Evolutionary conservation across 495 filamentous ascomycete species (phyloP).

Genomic region (Penicillium longicatenatum): DNA sequence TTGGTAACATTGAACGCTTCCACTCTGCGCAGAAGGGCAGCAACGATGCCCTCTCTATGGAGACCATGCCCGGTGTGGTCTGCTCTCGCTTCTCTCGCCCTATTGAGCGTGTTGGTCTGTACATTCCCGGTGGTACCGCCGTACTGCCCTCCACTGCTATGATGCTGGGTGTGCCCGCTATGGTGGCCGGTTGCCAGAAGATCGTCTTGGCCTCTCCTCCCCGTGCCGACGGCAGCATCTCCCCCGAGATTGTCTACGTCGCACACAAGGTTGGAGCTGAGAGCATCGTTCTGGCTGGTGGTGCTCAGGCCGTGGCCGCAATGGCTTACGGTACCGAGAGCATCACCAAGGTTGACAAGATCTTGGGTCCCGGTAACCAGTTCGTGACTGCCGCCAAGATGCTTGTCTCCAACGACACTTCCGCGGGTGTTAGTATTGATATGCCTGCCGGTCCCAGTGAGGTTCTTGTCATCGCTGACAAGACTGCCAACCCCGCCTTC

Average conservation of each 20-base stretch:
- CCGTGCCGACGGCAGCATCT: slow-evolving; percentile 83
- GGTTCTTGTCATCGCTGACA: slow-evolving; percentile 94
- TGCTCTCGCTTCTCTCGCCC: slow-evolving; percentile 92
- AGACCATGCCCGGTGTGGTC: slow-evolving; percentile 95
- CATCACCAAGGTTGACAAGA: slow-evolving; percentile 97
- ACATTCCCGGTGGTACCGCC: slow-evolving; percentile 93
- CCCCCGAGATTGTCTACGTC: slow-evolving; percentile 96
- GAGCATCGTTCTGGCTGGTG: slow-evolving; percentile 91
- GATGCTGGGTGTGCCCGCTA: slow-evolving; percentile 96
- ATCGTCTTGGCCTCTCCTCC: slow-evolving; percentile 94
- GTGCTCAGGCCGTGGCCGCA: slow-evolving; percentile 88
- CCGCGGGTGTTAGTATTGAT: slow-evolving; percentile 91
- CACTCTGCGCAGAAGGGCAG: slow-evolving; percentile 82
- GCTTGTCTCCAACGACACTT: slow-evolving; percentile 94
- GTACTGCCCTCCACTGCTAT: slow-evolving; percentile 94
- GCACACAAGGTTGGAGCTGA: slow-evolving; percentile 96
- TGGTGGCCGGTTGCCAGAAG: slow-evolving; percentile 95
- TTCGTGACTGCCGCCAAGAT: slow-evolving; percentile 99
- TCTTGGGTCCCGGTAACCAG: slow-evolving; percentile 95
- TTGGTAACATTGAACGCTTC: slow-evolving; percentile 91
- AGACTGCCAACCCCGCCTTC: slow-evolving; percentile 85
- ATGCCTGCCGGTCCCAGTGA: slow-evolving; percentile 98
- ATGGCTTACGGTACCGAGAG: slow-evolving; percentile 71
- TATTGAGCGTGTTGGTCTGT: slow-evolving; percentile 92
- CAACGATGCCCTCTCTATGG: slow-evolving; percentile 75